Conservation (phyloP, 805 yeast species). For the Candida yuanshanica region DNA sequence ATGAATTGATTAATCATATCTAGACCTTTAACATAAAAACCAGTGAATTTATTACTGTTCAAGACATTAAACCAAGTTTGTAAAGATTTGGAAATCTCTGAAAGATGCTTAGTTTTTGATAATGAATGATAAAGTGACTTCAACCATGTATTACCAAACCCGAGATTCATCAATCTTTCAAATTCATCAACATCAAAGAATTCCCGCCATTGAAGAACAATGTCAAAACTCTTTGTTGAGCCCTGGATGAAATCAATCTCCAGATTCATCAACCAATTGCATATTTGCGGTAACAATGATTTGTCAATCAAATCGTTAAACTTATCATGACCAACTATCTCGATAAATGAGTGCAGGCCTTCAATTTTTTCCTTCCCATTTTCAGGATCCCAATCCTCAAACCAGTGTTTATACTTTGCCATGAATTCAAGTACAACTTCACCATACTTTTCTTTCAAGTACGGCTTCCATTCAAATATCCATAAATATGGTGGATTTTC, state of each 20-base stretch:
- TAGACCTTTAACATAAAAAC: conserved; percentile 12
- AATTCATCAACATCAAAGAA: background rate
- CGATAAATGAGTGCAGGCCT: conserved; percentile 28
- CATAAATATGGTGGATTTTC: conserved; percentile 23
- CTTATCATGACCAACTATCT: conserved; percentile 25
- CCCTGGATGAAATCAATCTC: background rate
- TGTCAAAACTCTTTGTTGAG: background rate
- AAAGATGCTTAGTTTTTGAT: background rate
- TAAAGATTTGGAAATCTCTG: conserved; percentile 24
- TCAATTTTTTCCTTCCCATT: conserved; percentile 4
- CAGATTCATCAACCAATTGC: background rate
- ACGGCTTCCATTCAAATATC: conserved; percentile 36
- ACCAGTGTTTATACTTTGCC: conserved; percentile 15
- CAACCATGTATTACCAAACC: conserved; percentile 29
- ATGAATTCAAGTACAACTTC: conserved; percentile 20
- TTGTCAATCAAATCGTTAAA: conserved; percentile 15
- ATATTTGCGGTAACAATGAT: conserved; percentile 20
- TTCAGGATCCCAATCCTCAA: conserved; percentile 17
- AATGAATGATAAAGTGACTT: conserved; percentile 10
- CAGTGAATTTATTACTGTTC: background rate
- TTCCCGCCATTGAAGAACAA: background rate
- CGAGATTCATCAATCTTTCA: conserved; percentile 16
- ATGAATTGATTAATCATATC: conserved; percentile 28
- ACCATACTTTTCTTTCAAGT: conserved; percentile 13
- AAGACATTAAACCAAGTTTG: conserved; percentile 26